Percentiles rank a stretch among this genome's conserved stretches.
Evolutionary conservation across 176 grass and related monocot species (phyloP).

Genomic region (Carex cristatella): DNA sequence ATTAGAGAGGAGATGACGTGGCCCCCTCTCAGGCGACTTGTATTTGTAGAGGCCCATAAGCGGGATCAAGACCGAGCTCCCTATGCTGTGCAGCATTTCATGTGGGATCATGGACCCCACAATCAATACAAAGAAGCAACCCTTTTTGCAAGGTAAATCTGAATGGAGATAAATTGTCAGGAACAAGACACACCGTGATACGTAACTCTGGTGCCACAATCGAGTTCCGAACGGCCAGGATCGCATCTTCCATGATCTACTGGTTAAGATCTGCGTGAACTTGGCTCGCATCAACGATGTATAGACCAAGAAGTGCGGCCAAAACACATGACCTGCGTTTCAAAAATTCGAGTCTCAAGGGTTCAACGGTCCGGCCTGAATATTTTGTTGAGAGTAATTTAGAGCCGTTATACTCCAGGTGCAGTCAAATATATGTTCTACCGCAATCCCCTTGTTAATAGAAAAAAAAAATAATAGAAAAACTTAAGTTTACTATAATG

Average conservation of each 20-base stretch:
- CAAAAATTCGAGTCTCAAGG: neutral
- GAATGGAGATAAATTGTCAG: neutral
- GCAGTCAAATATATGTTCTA: no score
- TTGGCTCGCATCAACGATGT: neutral
- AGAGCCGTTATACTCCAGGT: no score
- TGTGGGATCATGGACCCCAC: neutral
- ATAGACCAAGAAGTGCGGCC: neutral
- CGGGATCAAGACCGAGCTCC: neutral
- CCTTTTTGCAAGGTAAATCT: neutral
- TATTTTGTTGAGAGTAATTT: no score
- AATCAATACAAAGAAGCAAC: neutral
- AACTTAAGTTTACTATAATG: no score
- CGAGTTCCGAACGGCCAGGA: neutral
- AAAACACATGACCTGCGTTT: neutral
- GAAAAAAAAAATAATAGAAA: no score
- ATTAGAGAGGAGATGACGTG: slow-evolving; percentile 30
- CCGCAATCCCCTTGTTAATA: no score
- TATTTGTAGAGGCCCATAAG: slow-evolving; percentile 19
- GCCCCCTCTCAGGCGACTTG: neutral
- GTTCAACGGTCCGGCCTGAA: no score
- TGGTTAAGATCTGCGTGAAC: neutral
- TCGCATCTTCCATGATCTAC: neutral
- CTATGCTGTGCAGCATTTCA: neutral
- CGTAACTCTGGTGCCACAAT: neutral
- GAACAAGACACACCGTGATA: neutral